Conservation (phyloP, 805 yeast genomes). For the Wickerhamiella vanderwaltii region DNA sequence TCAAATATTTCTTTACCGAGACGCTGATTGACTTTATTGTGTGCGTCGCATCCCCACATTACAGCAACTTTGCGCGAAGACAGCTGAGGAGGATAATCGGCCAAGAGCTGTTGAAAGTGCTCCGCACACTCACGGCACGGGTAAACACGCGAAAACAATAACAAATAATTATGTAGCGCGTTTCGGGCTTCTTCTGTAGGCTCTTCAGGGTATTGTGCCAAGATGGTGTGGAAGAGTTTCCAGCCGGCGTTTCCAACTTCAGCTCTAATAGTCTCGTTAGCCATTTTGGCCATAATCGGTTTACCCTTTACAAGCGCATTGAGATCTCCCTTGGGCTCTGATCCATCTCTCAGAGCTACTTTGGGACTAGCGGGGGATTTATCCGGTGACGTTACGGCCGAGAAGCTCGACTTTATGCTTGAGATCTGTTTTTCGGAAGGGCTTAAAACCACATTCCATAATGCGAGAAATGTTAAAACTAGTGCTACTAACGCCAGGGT, state of each 20-base stretch:
- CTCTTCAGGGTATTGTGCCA: conserved; percentile 81
- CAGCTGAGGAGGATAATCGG: conserved; percentile 74
- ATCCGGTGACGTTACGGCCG: background rate
- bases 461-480: background rate
- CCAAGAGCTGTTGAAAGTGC: conserved; percentile 63
- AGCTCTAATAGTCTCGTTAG: conserved; percentile 67
- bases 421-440: conserved; percentile 1
- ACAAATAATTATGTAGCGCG: conserved; percentile 52
- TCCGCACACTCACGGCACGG: conserved; percentile 97
- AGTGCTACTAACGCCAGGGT: conserved; percentile 3
- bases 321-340: background rate
- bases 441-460: conserved; percentile 6
- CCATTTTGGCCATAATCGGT: conserved; percentile 90
- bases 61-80: conserved; percentile 69
- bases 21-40: conserved; percentile 70
- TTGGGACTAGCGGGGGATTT: background rate
- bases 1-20: conserved; percentile 64
- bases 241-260: conserved; percentile 86
- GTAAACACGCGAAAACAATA: conserved; percentile 77
- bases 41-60: conserved; percentile 91
- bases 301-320: conserved; percentile 21
- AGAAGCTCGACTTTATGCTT: background rate
- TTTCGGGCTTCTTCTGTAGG: conserved; percentile 54
- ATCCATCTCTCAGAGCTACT: background rate
- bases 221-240: conserved; percentile 81